These are phyloP conservation scores for Candida sanyiensis DNA, from an alignment of 805 yeast species.

Conservation along the genomic window DNA sequence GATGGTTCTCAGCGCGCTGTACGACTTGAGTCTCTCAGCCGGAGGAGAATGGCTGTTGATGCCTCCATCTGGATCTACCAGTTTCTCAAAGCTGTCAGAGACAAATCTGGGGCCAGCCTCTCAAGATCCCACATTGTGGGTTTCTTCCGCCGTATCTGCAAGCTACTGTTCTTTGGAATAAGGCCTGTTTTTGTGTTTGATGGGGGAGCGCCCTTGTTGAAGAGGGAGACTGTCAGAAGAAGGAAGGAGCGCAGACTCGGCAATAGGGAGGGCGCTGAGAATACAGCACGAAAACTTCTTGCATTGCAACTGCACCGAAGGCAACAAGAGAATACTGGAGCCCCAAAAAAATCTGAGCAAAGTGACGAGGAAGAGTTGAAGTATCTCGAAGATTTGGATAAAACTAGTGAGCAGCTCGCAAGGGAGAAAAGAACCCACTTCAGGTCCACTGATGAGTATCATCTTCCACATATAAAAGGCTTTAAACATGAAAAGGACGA, in stretches of 20 bases:
- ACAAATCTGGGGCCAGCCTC: slow-evolving; percentile 71
- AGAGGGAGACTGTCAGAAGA: slow-evolving; percentile 67
- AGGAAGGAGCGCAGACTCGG: slow-evolving; percentile 74
- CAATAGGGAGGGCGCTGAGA: slow-evolving; percentile 58
- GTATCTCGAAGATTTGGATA: slow-evolving; percentile 32
- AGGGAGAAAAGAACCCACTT: slow-evolving; percentile 26
- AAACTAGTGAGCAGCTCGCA: slow-evolving; percentile 8
- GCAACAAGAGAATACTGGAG: slow-evolving; percentile 5
- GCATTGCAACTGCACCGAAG: slow-evolving; percentile 69
- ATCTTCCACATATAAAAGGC: slow-evolving; percentile 65
- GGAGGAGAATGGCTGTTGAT: slow-evolving; percentile 84
- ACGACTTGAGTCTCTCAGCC: slow-evolving; percentile 73
- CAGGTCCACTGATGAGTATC: slow-evolving; percentile 71
- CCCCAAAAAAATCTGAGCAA: neutral
- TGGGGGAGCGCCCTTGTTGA: slow-evolving; percentile 87
- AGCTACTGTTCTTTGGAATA: slow-evolving; percentile 79
- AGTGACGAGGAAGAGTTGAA: slow-evolving; percentile 29
- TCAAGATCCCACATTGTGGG: slow-evolving; percentile 89
- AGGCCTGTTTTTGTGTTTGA: slow-evolving; percentile 90
- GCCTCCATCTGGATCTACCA: slow-evolving; percentile 99
- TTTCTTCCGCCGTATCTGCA: slow-evolving; percentile 89
- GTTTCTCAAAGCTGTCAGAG: slow-evolving; percentile 90
- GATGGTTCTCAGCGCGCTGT: slow-evolving; percentile 91
- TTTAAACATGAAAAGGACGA: slow-evolving; percentile 53
- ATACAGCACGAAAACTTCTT: slow-evolving; percentile 74